Percentiles rank a stretch among this genome's conserved stretches.
Evolutionary conservation across 805 yeast genomes (phyloP).

Genomic region (Kuraishia floccosa): DNA sequence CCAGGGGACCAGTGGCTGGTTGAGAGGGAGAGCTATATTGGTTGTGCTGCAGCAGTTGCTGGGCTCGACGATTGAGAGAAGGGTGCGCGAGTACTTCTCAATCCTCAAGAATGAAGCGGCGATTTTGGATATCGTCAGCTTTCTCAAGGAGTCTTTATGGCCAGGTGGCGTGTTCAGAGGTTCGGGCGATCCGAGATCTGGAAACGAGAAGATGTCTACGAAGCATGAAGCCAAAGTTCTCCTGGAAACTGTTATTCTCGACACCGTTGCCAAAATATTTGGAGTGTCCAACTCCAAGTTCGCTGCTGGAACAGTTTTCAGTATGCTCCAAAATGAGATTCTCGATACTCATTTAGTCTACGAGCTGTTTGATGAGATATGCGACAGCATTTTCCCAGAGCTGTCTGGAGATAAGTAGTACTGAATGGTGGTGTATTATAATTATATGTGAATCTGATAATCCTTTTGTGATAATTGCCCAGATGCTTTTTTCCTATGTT

Average conservation of each 20-base stretch:
- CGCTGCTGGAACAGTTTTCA: slow-evolving; percentile 52
- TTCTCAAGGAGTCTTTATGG: slow-evolving; percentile 25
- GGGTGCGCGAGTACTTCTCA: slow-evolving; percentile 34
- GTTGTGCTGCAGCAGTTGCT: slow-evolving; percentile 75
- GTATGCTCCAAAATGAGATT: slow-evolving; percentile 62
- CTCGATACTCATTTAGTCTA: slow-evolving; percentile 56
- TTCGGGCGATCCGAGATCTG: slow-evolving; percentile 31
- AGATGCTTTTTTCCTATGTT: no score
- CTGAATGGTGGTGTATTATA: no score
- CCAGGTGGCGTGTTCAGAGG: slow-evolving; percentile 35
- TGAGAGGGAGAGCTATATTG: slow-evolving; percentile 75
- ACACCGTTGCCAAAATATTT: slow-evolving; percentile 60
- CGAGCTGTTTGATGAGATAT: slow-evolving; percentile 43
- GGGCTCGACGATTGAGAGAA: slow-evolving; percentile 76
- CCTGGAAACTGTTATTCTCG: slow-evolving; percentile 46
- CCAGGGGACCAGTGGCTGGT: slow-evolving; percentile 53
- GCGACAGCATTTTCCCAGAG: slow-evolving; percentile 36
- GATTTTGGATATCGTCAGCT: slow-evolving; percentile 26
- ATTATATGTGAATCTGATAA: no score
- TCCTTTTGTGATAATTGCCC: no score
- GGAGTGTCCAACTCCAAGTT: slow-evolving; percentile 53
- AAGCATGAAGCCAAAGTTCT: slow-evolving; percentile 47
- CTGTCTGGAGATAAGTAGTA: no score
- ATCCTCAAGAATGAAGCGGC: slow-evolving; percentile 29
- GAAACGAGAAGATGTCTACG: slow-evolving; percentile 38